Base-by-base conservation (phyloP, 345 rosid species). In the Salix suchowensis region DNA sequence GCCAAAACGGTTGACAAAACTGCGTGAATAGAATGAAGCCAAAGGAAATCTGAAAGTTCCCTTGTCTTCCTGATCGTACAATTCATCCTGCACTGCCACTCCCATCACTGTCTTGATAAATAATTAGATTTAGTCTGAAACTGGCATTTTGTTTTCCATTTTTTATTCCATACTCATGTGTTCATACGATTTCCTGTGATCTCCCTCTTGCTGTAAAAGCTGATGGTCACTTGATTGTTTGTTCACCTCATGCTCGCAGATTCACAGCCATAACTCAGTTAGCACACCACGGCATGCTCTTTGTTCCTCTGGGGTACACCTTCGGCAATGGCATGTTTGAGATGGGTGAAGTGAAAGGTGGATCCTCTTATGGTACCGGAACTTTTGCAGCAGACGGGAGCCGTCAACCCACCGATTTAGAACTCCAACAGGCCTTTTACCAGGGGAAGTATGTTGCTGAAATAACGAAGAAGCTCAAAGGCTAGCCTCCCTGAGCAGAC, bases 321-420 rank as follows among this genome's bases (percentile, higher is more conserved):
- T 91, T 91, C 40, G 99, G 97, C 30, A 80, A 78, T 14, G 86
- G 90, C 77, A 95, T 95, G 99, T 95, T 85, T 28, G 97, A 90
- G 87, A 93, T 91, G 97, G 80, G 82, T 73, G 89, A 93, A 84
- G 96, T 93, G 80, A 95, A 89, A 77, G 99, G 97, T 23, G 99
- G 99, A 11, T 96, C 98, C 28, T 80, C 89, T 23, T 96, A 96
- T 68, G 98, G 99, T 44, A 90, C 97, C 4, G 99, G 99, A 76
- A 96, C 99, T 75, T 93, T 81, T 55, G 98, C 98, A 23, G 96
- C 91, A 0, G 97, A 91, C 61, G 97, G 97, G 26, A 86, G 88
- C 34, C 92, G 97, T 12, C 81, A 89, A 50, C 96, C 97, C 18
- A 90, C 96, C 0, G 93, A 91, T 68, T 89, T 91, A 26, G 98